Conservation (phyloP, 306 rosid genomes). For the Vicia sativa region DNA sequence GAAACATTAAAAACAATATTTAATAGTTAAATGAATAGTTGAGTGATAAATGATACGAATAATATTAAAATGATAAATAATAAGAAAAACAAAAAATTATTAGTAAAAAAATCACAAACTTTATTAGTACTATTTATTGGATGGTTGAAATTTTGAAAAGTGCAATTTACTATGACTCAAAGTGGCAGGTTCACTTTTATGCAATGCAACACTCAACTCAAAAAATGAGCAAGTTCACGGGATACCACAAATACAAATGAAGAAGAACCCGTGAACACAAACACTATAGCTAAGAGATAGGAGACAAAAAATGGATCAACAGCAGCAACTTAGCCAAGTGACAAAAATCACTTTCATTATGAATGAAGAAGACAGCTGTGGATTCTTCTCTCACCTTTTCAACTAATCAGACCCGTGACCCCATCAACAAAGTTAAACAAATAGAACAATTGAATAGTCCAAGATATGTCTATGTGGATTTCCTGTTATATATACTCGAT, state of each 20-base stretch:
- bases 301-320: conserved; percentile 37
- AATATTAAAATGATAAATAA: too few relatives aligned
- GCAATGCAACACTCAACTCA: background rate
- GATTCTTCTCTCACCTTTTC: conserved; percentile 37
- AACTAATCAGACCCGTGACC: conserved; percentile 46
- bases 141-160: background rate
- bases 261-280: conserved; percentile 49
- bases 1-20: too few relatives aligned
- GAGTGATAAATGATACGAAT: too few relatives aligned
- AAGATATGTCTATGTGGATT: conserved; percentile 15
- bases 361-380: conserved; percentile 38
- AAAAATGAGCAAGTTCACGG: conserved; percentile 42
- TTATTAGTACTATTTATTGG: background rate
- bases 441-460: conserved; percentile 37
- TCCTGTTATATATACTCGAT: too few relatives aligned
- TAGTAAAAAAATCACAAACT: too few relatives aligned
- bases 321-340: conserved; percentile 38
- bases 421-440: conserved; percentile 35
- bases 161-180: background rate
- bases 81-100: too few relatives aligned
- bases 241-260: conserved; percentile 22
- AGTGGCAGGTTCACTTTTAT: background rate
- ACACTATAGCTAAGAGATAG: conserved; percentile 25
- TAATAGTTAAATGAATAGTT: too few relatives aligned
- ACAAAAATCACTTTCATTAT: conserved; percentile 43